phyloP scores from a whole-genome alignment of 1,284 basidiomycete species.

The Tylopilus microsporus region DNA sequence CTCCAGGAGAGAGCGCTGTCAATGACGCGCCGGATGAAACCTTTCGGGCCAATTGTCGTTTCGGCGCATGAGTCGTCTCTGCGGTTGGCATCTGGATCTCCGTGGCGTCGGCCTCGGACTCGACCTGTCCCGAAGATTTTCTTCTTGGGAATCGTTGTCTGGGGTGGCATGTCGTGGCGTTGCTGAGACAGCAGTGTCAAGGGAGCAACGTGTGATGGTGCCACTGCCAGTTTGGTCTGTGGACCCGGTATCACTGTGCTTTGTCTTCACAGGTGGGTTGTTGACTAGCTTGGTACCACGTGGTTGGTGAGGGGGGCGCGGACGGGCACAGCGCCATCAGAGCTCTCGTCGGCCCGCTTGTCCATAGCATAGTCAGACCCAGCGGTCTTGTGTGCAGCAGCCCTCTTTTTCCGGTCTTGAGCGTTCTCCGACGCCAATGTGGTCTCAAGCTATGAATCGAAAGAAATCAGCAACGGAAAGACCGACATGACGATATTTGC shows the following conservation, averaged over 20 bases:
- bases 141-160: slow-evolving; percentile 27
- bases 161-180: slow-evolving; percentile 32
- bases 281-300: slow-evolving; percentile 29
- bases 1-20: slow-evolving; percentile 31
- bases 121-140: slow-evolving; percentile 24
- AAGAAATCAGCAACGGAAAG: slow-evolving; percentile 7
- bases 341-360: slow-evolving; percentile 33
- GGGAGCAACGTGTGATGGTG: slow-evolving; percentile 23
- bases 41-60: slow-evolving; percentile 31
- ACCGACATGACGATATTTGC: slow-evolving; percentile 11
- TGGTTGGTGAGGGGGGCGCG: slow-evolving; percentile 24
- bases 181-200: slow-evolving; percentile 22
- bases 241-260: slow-evolving; percentile 32
- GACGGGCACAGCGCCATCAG: slow-evolving; percentile 28
- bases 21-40: slow-evolving; percentile 34
- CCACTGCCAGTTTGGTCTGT: slow-evolving; percentile 30
- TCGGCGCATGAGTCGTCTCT: neutral
- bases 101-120: slow-evolving; percentile 26
- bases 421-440: slow-evolving; percentile 59
- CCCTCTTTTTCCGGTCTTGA: slow-evolving; percentile 39
- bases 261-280: slow-evolving; percentile 30
- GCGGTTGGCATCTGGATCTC: slow-evolving; percentile 27
- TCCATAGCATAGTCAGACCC: slow-evolving; percentile 31
- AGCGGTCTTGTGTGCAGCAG: slow-evolving; percentile 21
- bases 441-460: slow-evolving; percentile 57